Base-by-base conservation (phyloP, 2,329 filamentous ascomycete genomes). In the Trichoderma atrobrunneum region DNA sequence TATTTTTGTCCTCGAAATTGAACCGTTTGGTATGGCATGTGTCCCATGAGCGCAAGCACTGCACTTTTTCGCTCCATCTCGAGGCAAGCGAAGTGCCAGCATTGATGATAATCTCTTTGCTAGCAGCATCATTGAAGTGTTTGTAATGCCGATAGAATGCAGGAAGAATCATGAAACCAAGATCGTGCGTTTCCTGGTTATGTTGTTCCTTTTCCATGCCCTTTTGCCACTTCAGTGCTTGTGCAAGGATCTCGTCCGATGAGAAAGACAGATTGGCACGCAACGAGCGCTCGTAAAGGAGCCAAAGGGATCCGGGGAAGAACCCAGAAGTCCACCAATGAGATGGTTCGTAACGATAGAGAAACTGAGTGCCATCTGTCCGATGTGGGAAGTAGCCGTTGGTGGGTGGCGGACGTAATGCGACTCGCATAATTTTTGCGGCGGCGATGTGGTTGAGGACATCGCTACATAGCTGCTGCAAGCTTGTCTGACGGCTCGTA, bases 271-370 rank as follows among this genome's bases (percentile, higher is more conserved):
- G 36, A 12, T 59, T 57, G 16, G 26, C 21, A 18, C 48, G 59
- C 18, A 71, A 57, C 1, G 71, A 73, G 12, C 72, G 68, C 39
- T 73, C 72, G 32, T 65, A 72, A 5, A 73, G 61, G 18, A 73
- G 65, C 64, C 70, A 73, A 11, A 74, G 24, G n/a, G 39, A 67
- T 28, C 73, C 73, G 2, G 73, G 73, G 30, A 73, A 74, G 69
- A 74, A 74, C 5, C 73, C 73, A 7, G 73, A 72, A 21, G 73
- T 74, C 73, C 73, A 88, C 69, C 69, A 71, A n/a, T 64, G 60
- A 8, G 69, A 71, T 51, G 69, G 43, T n/a, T 71, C 69, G 34
- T 71, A 71, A 24, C 39, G 21, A 18, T 71, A 71, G 26, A 60
- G 48, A 32, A 56, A 56, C 8, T 57, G 60, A 24, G 54, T 62